A percentile compares a stretch with the other conserved stretches of the same genome.
These are phyloP conservation scores for Aspergillus sp. DNA, from an alignment of 2,329 filamentous ascomycete genomes.

Conservation along the genomic window DNA sequence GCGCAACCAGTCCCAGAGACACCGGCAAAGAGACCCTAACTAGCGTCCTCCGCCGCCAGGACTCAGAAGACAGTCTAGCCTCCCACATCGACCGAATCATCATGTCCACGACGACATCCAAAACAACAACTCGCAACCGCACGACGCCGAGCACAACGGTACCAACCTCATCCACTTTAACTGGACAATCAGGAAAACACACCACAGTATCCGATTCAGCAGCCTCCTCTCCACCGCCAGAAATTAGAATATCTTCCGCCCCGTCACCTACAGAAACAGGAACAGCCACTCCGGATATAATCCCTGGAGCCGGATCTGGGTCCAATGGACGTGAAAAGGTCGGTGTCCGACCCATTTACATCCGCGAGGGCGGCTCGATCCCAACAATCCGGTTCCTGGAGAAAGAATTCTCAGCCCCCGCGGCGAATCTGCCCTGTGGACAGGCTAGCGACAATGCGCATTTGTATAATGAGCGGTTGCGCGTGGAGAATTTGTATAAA, in stretches of 20 bases:
- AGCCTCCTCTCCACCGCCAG: constrained; percentile 3
- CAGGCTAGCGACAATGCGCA: constrained; percentile 93
- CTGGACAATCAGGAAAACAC: constrained; percentile 22
- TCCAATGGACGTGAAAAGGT: background rate
- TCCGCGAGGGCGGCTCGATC: constrained; percentile 92
- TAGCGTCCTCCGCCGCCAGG: constrained; percentile 28
- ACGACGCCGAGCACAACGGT: constrained; percentile 27
- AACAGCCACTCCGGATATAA: no score
- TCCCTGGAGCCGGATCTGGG: no score
- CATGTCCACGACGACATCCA: constrained; percentile 39
- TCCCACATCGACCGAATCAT: constrained; percentile 41
- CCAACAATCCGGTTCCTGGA: constrained; percentile 91
- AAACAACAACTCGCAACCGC: constrained; percentile 27
- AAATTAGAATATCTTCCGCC: background rate
- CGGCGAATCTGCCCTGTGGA: constrained; percentile 89
- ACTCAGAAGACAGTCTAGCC: constrained; percentile 41
- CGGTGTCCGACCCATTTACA: constrained; percentile 68
- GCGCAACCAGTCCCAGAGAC: constrained; percentile 9
- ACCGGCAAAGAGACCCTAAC: constrained; percentile 14
- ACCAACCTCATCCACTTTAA: constrained; percentile 43
- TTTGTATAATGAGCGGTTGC: constrained; percentile 90
- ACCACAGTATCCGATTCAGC: background rate
- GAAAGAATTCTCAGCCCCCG: constrained; percentile 87
- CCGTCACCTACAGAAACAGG: background rate
- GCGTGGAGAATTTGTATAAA: constrained; percentile 84